phyloP scores from a whole-genome alignment of 768 basidiomycete species.

The Cantharellus cinnabarinus region DNA sequence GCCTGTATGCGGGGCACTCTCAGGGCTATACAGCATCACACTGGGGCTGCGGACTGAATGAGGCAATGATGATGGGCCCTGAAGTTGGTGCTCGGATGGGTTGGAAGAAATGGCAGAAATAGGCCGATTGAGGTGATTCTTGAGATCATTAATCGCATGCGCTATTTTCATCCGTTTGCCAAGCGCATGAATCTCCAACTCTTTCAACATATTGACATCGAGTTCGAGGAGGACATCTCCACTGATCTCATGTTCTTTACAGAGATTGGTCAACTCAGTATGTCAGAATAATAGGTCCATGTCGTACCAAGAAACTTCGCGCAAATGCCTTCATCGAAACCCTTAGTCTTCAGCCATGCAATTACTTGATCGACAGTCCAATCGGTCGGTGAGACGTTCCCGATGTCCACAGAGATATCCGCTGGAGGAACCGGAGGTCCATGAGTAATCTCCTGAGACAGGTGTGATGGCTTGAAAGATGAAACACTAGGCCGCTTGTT shows the following conservation, averaged over 20 bases:
- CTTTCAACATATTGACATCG: conserved; percentile 80
- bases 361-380: conserved; percentile 84
- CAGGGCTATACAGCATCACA: not conserved
- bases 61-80: not conserved
- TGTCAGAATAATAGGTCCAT: not conserved
- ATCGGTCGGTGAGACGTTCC: conserved; percentile 21
- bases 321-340: conserved; percentile 67
- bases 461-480: too few relatives aligned
- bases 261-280: not conserved
- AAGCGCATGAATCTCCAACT: conserved; percentile 84
- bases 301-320: conserved; percentile 67
- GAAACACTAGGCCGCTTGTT: too few relatives aligned
- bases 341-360: conserved; percentile 67
- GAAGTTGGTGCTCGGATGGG: not conserved
- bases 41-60: not conserved
- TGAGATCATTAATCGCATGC: conserved; percentile 78
- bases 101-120: conserved; percentile 25
- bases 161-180: conserved; percentile 88
- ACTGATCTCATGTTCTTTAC: conserved; percentile 88
- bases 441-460: too few relatives aligned
- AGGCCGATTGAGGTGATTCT: conserved; percentile 59
- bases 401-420: too few relatives aligned
- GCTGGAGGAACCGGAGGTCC: too few relatives aligned
- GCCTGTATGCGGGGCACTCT: not conserved
- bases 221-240: conserved; percentile 93